These are phyloP conservation scores for Fusarium virguliforme DNA, from an alignment of 2,329 filamentous ascomycete species.

Conservation along the genomic window DNA sequence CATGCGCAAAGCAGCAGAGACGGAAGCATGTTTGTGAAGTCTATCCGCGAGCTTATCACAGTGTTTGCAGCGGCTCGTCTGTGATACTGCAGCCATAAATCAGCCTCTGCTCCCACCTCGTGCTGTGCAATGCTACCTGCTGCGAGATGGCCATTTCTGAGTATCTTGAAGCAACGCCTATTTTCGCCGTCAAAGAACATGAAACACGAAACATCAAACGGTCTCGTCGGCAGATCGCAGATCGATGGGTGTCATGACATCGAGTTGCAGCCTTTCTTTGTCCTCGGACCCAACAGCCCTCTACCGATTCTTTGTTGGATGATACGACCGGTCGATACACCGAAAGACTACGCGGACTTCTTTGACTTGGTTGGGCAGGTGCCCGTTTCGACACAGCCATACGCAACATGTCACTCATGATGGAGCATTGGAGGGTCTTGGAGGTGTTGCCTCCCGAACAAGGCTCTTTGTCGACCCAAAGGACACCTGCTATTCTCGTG, in stretches of 20 bases:
- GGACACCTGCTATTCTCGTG: conserved; percentile 32
- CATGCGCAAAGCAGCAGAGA: conserved; percentile 45
- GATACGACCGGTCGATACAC: conserved; percentile 17
- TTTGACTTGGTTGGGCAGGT: background rate
- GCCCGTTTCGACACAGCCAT: background rate
- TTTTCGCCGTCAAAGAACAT: conserved; percentile 40
- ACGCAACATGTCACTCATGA: conserved; percentile 9
- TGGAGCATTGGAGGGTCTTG: conserved; percentile 23
- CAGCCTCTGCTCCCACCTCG: conserved; percentile 37
- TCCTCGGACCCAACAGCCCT: conserved; percentile 5
- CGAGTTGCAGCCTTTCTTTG: conserved; percentile 26
- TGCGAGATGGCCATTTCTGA: background rate
- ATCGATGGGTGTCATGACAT: conserved; percentile 20
- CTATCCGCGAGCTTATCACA: conserved; percentile 45
- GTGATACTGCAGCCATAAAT: conserved; percentile 45
- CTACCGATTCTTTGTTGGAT: conserved; percentile 27
- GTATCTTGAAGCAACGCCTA: conserved; percentile 22
- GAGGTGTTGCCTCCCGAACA: background rate
- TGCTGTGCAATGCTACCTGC: conserved; percentile 2
- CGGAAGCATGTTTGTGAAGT: conserved; percentile 46
- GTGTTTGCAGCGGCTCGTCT: conserved; percentile 34
- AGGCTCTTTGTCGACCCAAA: conserved; percentile 32
- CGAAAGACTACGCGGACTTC: background rate
- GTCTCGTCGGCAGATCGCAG: background rate
- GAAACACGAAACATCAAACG: conserved; percentile 20